Base-by-base conservation (phyloP, 139 green algal species). In the Mychonastes homosphaera region DNA sequence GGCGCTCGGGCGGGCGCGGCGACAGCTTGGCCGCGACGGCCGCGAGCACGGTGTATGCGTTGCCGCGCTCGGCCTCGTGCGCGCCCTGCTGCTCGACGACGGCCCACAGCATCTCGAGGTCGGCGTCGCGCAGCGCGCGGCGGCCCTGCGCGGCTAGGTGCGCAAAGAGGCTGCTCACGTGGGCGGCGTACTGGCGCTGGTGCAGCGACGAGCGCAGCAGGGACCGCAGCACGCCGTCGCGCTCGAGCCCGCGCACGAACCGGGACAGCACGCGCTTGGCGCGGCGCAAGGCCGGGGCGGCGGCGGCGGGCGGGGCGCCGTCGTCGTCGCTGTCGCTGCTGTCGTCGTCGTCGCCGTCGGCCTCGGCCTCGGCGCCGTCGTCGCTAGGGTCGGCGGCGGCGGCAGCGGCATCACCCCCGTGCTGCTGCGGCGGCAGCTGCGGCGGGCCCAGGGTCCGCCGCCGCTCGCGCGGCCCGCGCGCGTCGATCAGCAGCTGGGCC, bases 131-230 rank as follows among this genome's bases (percentile, higher is more conserved):
- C 40, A 91, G 66, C 0, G 34, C 56, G 6, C 54, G 27, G 54
- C 38, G 35, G 21, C 12, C 1, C 23, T 36, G 24, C 23, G 7
- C 28, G 23, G 49, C 26, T n/a, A n/a, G n/a, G n/a, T n/a, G n/a
- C n/a, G n/a, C n/a, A n/a, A n/a, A n/a, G 2, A 4, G 21, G 12
- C 3, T 6, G 9, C 63, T 52, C 56, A 91, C 83, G 75, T 85
- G 71, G 2, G 93, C 80, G 3, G 85, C 73, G 46, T 95, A 95
- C 73, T 96, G 88, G 30, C 73, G 72, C 67, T 94, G 85, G 62
- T 96, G 88, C 56, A 96, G 69, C 71, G 94, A 87, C 44, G 72
- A 70, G 3, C 79, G 72, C 52, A 95, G 70, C 52, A 95, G 73
- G 52, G 71, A 62, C 27, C 67, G 56, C 19, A 95, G 72, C 16